These are phyloP conservation scores for Gossypioides kirkii DNA, from an alignment of 345 rosid genomes.

Conservation along the genomic window DNA sequence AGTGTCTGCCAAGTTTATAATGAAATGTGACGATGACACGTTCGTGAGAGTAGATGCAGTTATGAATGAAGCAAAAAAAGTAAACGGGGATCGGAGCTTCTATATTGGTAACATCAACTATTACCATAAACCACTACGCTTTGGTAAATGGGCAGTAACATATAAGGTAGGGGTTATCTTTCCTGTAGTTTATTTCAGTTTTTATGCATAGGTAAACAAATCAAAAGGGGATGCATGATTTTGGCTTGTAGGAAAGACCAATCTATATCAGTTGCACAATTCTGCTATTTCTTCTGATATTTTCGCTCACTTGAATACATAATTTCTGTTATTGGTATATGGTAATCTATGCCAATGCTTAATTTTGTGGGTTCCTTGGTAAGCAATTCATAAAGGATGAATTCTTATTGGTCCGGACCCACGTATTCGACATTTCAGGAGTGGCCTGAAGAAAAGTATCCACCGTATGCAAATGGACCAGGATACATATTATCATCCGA, in stretches of 20 bases:
- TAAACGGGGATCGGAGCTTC: not conserved
- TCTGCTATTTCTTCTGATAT: too few relatives aligned
- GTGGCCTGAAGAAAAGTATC: not conserved
- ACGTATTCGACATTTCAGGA: not conserved
- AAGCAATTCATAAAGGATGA: too few relatives aligned
- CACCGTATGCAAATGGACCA: not conserved
- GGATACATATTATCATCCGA: not conserved
- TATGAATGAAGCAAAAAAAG: not conserved
- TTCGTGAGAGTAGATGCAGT: not conserved
- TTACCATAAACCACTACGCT: not conserved
- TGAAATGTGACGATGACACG: not conserved
- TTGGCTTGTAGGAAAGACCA: too few relatives aligned
- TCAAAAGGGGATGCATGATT: too few relatives aligned
- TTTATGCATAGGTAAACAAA: too few relatives aligned
- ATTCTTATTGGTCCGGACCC: too few relatives aligned
- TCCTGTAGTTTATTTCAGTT: too few relatives aligned
- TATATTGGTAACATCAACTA: not conserved
- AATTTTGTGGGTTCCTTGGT: too few relatives aligned
- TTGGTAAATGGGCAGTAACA: not conserved
- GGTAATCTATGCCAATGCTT: too few relatives aligned
- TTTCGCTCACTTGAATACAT: too few relatives aligned
- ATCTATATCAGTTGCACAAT: too few relatives aligned
- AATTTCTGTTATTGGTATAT: too few relatives aligned
- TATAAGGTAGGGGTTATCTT: not conserved
- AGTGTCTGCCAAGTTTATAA: not conserved